Base-by-base conservation (phyloP, 2,329 filamentous ascomycete species). In the Biscogniauxia marginata region DNA sequence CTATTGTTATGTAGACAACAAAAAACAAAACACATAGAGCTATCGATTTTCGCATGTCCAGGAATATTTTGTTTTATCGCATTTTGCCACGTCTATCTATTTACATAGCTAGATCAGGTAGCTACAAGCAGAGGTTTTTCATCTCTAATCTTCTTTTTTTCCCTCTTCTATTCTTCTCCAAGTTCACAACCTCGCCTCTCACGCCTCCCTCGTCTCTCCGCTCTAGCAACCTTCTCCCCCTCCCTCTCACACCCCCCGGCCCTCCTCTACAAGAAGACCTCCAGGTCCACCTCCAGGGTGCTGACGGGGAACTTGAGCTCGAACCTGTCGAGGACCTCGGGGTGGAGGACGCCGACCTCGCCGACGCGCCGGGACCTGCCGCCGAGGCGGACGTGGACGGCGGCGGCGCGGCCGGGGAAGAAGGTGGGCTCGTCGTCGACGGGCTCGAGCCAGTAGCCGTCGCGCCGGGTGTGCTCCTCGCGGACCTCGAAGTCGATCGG, bases 391-490 rank as follows among this genome's bases (percentile, higher is more conserved):
- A 96, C 78, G 72, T 89, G 89, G 59, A 99, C 88, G 49, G 90
- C 87, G 8, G 95, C 95, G 16, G 91, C 89, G 70, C 96, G 91
- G 45, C 93, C 95, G 44, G 85, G 80, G 77, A 99, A 93, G 81
- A 96, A 99, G 45, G 93, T 97, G 1, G 89, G 81, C 70, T 97
- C 91, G 66, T 97, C 91, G 66, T 96, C 84, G 59, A 96, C 84
- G 75, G 96, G 91, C 75, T 96, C 88, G 66, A 98, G 95, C 89
- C 91, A 98, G 78, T 99, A 99, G 19, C 88, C 87, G 66, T 91
- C 82, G 47, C 84, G 80, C 65, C 85, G 81, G 54, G 78, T 77
- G 59, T 80, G 76, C 70, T 84, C 76, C 63, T 79, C 75, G 65
- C 71, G 77, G 21, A 84, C 77, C 60, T 83, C 76, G 63, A 82